Evolutionary conservation across 495 filamentous ascomycete genomes (phyloP).

Genomic region (Neohortaea acidophila): DNA sequence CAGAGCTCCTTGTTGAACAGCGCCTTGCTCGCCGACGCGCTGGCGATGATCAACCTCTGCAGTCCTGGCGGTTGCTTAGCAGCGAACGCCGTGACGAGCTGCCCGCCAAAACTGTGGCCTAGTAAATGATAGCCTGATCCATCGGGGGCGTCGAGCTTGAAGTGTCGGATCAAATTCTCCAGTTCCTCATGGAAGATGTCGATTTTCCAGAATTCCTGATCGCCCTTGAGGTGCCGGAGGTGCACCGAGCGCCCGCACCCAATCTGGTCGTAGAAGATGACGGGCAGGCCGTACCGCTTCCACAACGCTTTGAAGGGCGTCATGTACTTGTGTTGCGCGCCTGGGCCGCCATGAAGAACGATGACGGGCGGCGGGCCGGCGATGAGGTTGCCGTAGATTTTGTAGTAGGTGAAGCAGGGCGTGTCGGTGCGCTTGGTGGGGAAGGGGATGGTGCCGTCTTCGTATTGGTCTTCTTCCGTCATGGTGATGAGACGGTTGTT

Average conservation of each 20-base stretch:
- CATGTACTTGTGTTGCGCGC: background rate
- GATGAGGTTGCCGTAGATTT: background rate
- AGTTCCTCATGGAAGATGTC: conserved; percentile 35
- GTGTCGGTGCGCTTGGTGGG: background rate
- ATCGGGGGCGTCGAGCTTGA: too few relatives aligned
- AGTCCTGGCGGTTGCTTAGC: too few relatives aligned
- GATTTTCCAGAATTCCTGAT: conserved; percentile 32
- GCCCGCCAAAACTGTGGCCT: too few relatives aligned
- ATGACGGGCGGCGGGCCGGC: background rate
- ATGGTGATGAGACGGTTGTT: too few relatives aligned
- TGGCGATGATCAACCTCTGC: too few relatives aligned
- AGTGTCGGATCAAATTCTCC: too few relatives aligned
- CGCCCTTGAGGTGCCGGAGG: conserved; percentile 27
- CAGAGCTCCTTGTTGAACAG: too few relatives aligned
- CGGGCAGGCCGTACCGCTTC: conserved; percentile 19
- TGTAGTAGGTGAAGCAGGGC: conserved; percentile 1
- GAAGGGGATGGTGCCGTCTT: conserved; percentile 3
- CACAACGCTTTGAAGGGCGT: background rate
- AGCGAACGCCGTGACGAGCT: too few relatives aligned
- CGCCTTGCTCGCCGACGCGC: too few relatives aligned
- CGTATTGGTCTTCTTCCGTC: too few relatives aligned
- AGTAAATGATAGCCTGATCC: too few relatives aligned
- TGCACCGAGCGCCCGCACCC: conserved; percentile 34
- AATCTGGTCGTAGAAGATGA: conserved; percentile 39
- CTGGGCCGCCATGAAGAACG: conserved; percentile 7